A percentile compares a stretch with the other conserved stretches of the same genome.
Conservation (phyloP, 352 stramenopile genomes). For the Phytophthora tubulina region DNA sequence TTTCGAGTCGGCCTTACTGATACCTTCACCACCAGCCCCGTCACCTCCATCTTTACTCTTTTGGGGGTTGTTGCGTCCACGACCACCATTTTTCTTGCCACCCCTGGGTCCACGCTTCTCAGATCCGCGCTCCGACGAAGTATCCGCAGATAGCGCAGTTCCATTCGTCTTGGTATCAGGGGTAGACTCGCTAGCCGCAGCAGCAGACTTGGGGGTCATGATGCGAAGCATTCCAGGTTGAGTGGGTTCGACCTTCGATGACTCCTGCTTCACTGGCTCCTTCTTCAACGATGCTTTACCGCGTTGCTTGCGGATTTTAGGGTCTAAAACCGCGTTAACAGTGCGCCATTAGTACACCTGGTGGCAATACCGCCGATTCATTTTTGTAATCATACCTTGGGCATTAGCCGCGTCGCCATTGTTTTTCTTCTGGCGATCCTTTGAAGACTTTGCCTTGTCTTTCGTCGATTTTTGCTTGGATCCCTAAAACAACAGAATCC, state of each 20-base stretch:
- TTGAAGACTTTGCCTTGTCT: slow-evolving; percentile 49
- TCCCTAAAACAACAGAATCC: slow-evolving; percentile 14
- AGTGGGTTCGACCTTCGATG: slow-evolving; percentile 34
- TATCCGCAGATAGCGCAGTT: slow-evolving; percentile 15
- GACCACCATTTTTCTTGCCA: slow-evolving; percentile 40
- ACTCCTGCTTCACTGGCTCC: slow-evolving; percentile 46
- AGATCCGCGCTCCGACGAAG: slow-evolving; percentile 20
- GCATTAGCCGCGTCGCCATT: slow-evolving; percentile 24
- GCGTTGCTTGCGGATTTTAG: slow-evolving; percentile 59
- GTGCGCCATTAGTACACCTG: slow-evolving; percentile 5
- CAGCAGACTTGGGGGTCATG: slow-evolving; percentile 53
- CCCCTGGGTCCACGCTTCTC: slow-evolving; percentile 38
- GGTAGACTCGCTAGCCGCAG: slow-evolving; percentile 8
- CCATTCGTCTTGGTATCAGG: slow-evolving; percentile 21
- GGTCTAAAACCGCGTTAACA: slow-evolving; percentile 15
- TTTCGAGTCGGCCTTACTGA: slow-evolving; percentile 41
- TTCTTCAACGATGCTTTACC: slow-evolving; percentile 44
- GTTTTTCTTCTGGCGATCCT: slow-evolving; percentile 48
- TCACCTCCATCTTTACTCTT: slow-evolving; percentile 45
- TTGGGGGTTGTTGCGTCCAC: slow-evolving; percentile 48
- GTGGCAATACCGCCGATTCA: background rate
- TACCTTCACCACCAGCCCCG: slow-evolving; percentile 26
- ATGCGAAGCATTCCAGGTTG: slow-evolving; percentile 65
- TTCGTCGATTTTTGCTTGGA: slow-evolving; percentile 49
- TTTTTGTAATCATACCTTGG: slow-evolving; percentile 22